phyloP scores from a whole-genome alignment of 805 yeast species.

The Starmerella riodocensis region DNA sequence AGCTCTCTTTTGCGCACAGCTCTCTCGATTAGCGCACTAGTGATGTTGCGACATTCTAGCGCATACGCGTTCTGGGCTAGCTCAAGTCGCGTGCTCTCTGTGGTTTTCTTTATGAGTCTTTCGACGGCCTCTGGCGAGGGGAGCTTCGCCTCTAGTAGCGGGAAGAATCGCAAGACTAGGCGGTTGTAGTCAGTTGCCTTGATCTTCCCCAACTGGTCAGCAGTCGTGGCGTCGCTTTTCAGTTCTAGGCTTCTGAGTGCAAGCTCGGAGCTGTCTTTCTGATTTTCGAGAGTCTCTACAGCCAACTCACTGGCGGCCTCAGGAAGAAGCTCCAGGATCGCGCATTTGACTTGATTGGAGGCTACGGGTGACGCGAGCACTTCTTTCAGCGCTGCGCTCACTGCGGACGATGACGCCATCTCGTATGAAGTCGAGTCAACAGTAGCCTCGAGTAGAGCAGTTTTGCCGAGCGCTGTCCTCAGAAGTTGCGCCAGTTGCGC shows the following conservation, averaged over 20 bases:
- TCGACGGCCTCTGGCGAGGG: neutral
- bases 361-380: neutral
- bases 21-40: conserved; percentile 7
- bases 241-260: neutral
- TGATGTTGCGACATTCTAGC: conserved; percentile 4
- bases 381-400: neutral
- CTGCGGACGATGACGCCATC: neutral
- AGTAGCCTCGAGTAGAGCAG: neutral
- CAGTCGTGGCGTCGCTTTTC: neutral
- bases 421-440: neutral
- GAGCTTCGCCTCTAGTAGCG: conserved; percentile 4
- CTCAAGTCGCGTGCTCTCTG: neutral
- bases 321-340: neutral
- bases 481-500: conserved; percentile 12
- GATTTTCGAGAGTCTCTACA: neutral
- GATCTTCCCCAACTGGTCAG: neutral
- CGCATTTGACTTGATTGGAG: neutral
- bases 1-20: conserved; percentile 5
- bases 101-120: neutral
- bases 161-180: conserved; percentile 12
- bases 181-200: neutral
- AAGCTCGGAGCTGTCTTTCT: neutral
- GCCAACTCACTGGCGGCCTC: no score
- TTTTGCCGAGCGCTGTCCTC: neutral
- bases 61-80: neutral